Conservation (phyloP, 495 filamentous ascomycete genomes). For the Tuber brumale region DNA sequence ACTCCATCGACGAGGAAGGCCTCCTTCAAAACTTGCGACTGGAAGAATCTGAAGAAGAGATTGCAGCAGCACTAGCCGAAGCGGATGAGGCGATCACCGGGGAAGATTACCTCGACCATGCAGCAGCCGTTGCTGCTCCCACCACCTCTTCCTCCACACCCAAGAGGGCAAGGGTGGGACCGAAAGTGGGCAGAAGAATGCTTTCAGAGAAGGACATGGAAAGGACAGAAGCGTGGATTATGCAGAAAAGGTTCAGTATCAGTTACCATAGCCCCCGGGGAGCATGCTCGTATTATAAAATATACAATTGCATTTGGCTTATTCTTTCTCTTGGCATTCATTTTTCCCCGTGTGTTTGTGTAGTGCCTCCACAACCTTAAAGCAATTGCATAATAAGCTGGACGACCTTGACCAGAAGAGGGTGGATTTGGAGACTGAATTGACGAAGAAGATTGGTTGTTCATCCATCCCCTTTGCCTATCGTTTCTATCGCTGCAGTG, state of each 20-base stretch:
- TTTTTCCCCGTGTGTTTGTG: conserved; percentile 16
- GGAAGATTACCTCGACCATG: conserved; percentile 46
- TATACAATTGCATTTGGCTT: conserved; percentile 19
- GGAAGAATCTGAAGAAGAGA: conserved; percentile 63
- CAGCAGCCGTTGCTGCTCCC: conserved; percentile 47
- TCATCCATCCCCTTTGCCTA: conserved; percentile 22
- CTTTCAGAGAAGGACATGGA: conserved; percentile 50
- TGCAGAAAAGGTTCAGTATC: conserved; percentile 54
- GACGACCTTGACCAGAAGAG: conserved; percentile 55
- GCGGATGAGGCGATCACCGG: conserved; percentile 57
- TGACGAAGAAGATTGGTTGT: conserved; percentile 52
- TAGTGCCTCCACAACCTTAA: conserved; percentile 60
- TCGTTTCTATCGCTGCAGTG: neutral
- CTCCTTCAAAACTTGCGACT: conserved; percentile 68
- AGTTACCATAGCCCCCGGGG: conserved; percentile 12
- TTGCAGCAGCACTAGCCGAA: conserved; percentile 58
- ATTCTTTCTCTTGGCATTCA: conserved; percentile 20
- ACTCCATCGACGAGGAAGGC: conserved; percentile 89
- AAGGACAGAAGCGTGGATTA: conserved; percentile 71
- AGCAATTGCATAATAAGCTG: conserved; percentile 60
- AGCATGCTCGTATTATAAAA: conserved; percentile 16
- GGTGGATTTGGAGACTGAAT: conserved; percentile 49
- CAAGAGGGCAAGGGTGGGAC: conserved; percentile 41
- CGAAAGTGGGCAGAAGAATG: conserved; percentile 33
- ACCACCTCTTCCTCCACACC: conserved; percentile 45